Evolutionary conservation across 2,329 filamentous ascomycete species (phyloP).

Genomic region (Hypoxylon rubiginosum): DNA sequence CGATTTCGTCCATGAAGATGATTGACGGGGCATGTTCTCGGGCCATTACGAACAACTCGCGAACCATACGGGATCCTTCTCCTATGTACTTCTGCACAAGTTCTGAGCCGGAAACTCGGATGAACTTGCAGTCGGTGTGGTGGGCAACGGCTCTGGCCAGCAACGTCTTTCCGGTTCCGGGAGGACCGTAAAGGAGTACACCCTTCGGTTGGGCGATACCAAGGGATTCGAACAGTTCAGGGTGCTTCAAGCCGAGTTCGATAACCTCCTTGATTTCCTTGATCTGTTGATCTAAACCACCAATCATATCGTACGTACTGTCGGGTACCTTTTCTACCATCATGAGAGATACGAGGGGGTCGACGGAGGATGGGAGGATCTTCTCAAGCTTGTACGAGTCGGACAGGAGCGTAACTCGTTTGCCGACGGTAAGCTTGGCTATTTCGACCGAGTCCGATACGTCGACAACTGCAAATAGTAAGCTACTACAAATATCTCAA

Average conservation of each 20-base stretch:
- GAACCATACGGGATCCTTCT: constrained; percentile 97
- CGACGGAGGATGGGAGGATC: constrained; percentile 97
- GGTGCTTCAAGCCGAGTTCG: constrained; percentile 97
- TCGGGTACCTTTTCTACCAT: constrained; percentile 99
- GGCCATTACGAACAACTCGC: constrained; percentile 99
- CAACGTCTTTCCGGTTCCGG: constrained; percentile 96
- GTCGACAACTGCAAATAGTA: constrained; percentile 80
- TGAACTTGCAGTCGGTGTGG: constrained; percentile 99
- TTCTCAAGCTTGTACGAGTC: constrained; percentile 99
- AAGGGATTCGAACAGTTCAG: constrained; percentile 98
- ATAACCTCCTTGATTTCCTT: constrained; percentile 99
- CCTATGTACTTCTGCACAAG: constrained; percentile 99
- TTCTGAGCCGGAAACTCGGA: constrained; percentile 95
- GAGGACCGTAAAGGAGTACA: constrained; percentile 94
- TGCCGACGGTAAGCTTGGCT: constrained; percentile 94
- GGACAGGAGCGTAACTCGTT: constrained; percentile 95
- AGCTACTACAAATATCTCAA: constrained; percentile 32
- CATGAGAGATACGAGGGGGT: constrained; percentile 98
- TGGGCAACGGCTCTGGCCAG: constrained; percentile 96
- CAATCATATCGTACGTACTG: constrained; percentile 99
- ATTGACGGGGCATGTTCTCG: constrained; percentile 97
- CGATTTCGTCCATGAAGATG: constrained; percentile 99
- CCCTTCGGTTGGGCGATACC: constrained; percentile 99
- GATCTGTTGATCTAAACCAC: constrained; percentile 97
- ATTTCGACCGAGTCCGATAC: constrained; percentile 95